Evolutionary conservation across 139 green algal genomes (phyloP).

Genomic region (Chlamydomonas schloesseri): DNA sequence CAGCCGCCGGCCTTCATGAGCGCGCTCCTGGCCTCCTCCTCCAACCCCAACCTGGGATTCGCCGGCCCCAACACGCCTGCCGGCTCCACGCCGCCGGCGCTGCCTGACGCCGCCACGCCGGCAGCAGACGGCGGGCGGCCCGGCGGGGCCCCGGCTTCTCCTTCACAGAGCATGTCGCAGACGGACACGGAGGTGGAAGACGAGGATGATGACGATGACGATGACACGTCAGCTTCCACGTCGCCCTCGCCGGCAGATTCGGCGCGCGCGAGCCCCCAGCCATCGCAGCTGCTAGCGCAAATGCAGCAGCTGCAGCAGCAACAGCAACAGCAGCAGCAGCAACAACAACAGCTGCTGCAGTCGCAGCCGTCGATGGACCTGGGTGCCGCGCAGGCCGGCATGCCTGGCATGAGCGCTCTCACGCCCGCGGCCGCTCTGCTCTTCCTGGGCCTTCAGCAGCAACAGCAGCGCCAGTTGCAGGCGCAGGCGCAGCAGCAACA

Average conservation of each 20-base stretch:
- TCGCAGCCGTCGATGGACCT: background rate
- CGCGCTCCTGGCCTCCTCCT: background rate
- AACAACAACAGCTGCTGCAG: background rate
- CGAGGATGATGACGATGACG: slow-evolving; percentile 4
- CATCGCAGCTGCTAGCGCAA: too few relatives aligned
- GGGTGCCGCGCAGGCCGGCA: background rate
- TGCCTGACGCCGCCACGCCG: too few relatives aligned
- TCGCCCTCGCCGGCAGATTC: too few relatives aligned
- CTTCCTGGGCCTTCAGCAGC: slow-evolving; percentile 21
- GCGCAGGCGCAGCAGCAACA: background rate
- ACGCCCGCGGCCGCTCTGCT: slow-evolving; percentile 1
- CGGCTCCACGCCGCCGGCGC: too few relatives aligned
- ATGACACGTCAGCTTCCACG: background rate
- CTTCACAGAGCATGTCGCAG: background rate
- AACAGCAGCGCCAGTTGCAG: background rate
- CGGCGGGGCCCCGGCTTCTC: too few relatives aligned
- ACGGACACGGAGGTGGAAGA: background rate
- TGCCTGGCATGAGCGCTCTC: background rate
- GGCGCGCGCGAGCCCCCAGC: too few relatives aligned
- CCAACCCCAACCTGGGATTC: background rate
- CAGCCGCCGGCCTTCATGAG: background rate
- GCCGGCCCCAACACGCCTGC: too few relatives aligned
- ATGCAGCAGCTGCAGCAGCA: background rate
- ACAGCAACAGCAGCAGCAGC: too few relatives aligned
- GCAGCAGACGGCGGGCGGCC: too few relatives aligned